These are phyloP conservation scores for Globisporangium uncinulatum DNA, from an alignment of 352 stramenopile genomes.

Conservation along the genomic window DNA sequence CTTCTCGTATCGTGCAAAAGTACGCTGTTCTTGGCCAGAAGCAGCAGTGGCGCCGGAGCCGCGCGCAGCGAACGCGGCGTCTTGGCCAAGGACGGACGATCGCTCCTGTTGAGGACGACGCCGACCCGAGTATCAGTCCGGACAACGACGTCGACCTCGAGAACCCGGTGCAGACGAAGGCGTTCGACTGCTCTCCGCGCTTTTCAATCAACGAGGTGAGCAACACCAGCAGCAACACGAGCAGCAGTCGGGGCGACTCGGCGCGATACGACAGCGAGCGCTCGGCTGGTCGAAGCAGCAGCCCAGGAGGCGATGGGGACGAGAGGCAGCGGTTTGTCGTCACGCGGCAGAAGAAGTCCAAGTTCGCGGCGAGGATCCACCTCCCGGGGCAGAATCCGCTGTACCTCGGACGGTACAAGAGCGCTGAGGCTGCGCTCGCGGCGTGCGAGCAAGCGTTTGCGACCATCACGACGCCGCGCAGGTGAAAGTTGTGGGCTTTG, in stretches of 20 bases:
- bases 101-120: conserved; percentile 27
- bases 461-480: conserved; percentile 51
- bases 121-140: not conserved
- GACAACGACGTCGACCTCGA: conserved; percentile 16
- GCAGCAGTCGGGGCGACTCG: conserved; percentile 18
- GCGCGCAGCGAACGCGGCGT: conserved; percentile 26
- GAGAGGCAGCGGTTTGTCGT: conserved; percentile 39
- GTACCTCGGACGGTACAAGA: conserved; percentile 65
- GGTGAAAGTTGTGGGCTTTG: conserved; percentile 11
- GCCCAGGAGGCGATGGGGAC: not conserved
- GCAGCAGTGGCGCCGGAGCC: conserved; percentile 48
- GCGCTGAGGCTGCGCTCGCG: conserved; percentile 45
- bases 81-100: conserved; percentile 23
- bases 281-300: conserved; percentile 10
- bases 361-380: conserved; percentile 53
- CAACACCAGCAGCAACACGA: not conserved
- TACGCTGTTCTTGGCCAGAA: conserved; percentile 60
- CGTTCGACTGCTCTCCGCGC: not conserved
- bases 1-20: conserved; percentile 17
- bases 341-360: conserved; percentile 52
- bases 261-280: conserved; percentile 11
- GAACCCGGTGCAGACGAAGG: not conserved
- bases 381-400: conserved; percentile 53
- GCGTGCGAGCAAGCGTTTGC: conserved; percentile 55
- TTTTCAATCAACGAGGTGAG: conserved; percentile 10